A percentile compares a stretch with the other conserved stretches of the same genome.
These are phyloP conservation scores for Sclerotinia trifoliorum DNA, from an alignment of 2,329 filamentous ascomycete genomes.

Conservation along the genomic window DNA sequence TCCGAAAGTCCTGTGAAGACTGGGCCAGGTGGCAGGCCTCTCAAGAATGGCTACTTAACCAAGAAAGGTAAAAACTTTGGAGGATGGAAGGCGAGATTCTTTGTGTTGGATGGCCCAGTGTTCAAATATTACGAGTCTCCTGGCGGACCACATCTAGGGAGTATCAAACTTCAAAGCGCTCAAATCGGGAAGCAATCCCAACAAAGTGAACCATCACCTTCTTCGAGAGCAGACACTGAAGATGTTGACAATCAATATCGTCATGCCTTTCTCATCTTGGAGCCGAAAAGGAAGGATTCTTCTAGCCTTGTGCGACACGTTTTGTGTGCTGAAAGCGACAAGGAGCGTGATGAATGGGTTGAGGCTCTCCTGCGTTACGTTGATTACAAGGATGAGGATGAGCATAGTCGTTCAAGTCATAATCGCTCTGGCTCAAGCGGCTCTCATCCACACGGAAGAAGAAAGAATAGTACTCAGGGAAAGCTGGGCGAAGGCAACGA, in stretches of 20 bases:
- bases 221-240: slow-evolving; percentile 59
- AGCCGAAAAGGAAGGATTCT: slow-evolving; percentile 95
- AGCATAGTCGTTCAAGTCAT: slow-evolving; percentile 51
- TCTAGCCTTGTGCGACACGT: slow-evolving; percentile 87
- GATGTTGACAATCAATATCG: slow-evolving; percentile 92
- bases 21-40: slow-evolving; percentile 63
- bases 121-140: slow-evolving; percentile 91
- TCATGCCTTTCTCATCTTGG: slow-evolving; percentile 90
- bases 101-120: slow-evolving; percentile 66
- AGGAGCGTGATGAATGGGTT: slow-evolving; percentile 91
- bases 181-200: slow-evolving; percentile 90
- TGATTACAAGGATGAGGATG: slow-evolving; percentile 64
- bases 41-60: slow-evolving; percentile 87
- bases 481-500: slow-evolving; percentile 43
- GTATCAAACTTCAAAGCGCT: slow-evolving; percentile 85
- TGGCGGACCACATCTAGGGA: slow-evolving; percentile 85
- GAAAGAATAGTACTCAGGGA: slow-evolving; percentile 43
- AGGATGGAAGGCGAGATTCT: slow-evolving; percentile 88
- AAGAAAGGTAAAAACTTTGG: slow-evolving; percentile 99
- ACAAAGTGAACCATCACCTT: slow-evolving; percentile 57
- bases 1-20: slow-evolving; percentile 45
- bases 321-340: slow-evolving; percentile 90
- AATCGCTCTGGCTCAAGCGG: slow-evolving; percentile 44
- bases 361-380: slow-evolving; percentile 87
- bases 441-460: slow-evolving; percentile 46